Conservation (phyloP, 176 grass and related monocot species). For the Aechmea fasciata region DNA sequence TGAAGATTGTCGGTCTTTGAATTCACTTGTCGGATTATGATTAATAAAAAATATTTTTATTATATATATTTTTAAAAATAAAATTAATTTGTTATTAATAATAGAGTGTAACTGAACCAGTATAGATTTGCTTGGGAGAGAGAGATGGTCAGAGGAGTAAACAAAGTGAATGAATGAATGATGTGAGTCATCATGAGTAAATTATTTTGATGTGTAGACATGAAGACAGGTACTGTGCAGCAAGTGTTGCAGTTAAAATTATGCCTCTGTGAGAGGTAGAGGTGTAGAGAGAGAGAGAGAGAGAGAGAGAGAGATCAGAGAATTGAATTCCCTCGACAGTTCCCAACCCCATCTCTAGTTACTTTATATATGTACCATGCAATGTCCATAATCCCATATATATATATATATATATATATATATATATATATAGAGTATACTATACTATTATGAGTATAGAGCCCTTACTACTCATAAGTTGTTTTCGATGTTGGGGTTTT, state of each 20-base stretch:
- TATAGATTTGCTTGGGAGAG: not conserved
- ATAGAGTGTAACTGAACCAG: too few species aligned
- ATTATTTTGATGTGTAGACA: not conserved
- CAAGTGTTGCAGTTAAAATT: not conserved
- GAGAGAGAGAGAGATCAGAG: not conserved
- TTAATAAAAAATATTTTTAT: too few species aligned
- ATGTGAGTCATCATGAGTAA: slow-evolving; percentile 14
- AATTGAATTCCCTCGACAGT: not conserved
- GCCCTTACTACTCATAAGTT: too few species aligned
- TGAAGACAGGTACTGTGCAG: not conserved
- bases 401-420: too few species aligned
- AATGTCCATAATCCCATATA: too few species aligned
- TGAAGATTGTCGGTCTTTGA: too few species aligned
- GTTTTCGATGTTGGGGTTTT: too few species aligned
- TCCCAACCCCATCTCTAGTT: too few species aligned
- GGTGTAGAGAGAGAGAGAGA: not conserved
- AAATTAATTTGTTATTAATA: too few species aligned
- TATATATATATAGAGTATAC: not conserved
- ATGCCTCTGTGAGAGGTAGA: not conserved
- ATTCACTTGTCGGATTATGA: too few species aligned
- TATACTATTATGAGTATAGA: not conserved
- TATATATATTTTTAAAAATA: too few species aligned
- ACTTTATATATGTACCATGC: too few species aligned
- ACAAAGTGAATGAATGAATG: slow-evolving; percentile 11
- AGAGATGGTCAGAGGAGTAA: not conserved